These are phyloP conservation scores for Sicyos edulis DNA, from an alignment of 306 rosid species.

Conservation along the genomic window DNA sequence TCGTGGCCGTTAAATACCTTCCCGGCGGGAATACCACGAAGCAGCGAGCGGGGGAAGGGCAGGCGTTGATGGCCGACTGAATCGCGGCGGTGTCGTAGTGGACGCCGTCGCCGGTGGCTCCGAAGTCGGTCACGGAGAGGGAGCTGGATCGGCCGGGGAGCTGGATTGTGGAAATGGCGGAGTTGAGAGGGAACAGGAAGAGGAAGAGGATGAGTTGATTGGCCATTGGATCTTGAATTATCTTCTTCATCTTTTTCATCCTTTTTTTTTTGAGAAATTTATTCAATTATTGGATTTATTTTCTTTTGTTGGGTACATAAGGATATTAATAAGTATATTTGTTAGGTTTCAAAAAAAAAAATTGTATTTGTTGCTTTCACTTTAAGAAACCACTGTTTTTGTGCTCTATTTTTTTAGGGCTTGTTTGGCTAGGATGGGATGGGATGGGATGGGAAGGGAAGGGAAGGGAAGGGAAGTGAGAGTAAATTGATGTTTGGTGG, in stretches of 20 bases:
- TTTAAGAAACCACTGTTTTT: too few species aligned
- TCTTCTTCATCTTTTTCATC: not conserved
- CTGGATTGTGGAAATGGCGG: slow-evolving; percentile 12
- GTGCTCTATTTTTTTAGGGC: too few species aligned
- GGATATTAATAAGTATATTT: too few species aligned
- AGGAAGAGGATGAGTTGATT: slow-evolving; percentile 10
- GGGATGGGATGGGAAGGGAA: too few species aligned
- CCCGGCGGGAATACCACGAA: slow-evolving; percentile 64
- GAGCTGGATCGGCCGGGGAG: slow-evolving; percentile 24
- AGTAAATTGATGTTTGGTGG: too few species aligned
- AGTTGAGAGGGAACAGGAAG: not conserved
- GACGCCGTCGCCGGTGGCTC: slow-evolving; percentile 69
- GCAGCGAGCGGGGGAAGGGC: slow-evolving; percentile 39
- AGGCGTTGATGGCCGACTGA: slow-evolving; percentile 73
- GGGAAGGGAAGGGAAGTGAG: too few species aligned
- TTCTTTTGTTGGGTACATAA: too few species aligned
- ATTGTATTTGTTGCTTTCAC: not conserved
- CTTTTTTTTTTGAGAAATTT: too few species aligned
- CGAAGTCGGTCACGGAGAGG: slow-evolving; percentile 57
- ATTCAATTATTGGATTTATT: too few species aligned
- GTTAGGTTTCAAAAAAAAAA: too few species aligned
- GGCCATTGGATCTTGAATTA: slow-evolving; percentile 25
- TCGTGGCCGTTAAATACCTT: slow-evolving; percentile 64
- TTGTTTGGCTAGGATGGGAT: too few species aligned
- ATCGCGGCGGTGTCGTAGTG: slow-evolving; percentile 70